Base-by-base conservation (phyloP, 192 early-diverging fungal genomes). In the Phycomyces blakesleeanus region DNA sequence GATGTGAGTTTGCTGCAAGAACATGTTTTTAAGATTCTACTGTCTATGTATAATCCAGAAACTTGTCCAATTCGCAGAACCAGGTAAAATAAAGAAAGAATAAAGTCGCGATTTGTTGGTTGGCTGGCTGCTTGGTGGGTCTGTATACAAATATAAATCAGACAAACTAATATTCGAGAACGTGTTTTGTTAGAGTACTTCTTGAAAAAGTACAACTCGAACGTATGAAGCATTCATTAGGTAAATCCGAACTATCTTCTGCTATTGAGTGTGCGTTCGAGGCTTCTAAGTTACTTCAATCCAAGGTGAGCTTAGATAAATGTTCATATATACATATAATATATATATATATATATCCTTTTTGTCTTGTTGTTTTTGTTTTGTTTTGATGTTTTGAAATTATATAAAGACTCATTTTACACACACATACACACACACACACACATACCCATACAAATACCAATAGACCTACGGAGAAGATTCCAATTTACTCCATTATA, bases 41-140 rank as follows among this genome's bases (percentile, higher is more conserved):
- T 81, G 26, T 42, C 55, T 5, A 18, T 53, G 1, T 81, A 79
- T 57, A 47, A 55, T 1, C 42, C 24, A 5, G 18, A 39, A 16
- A 11, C 18, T 8, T 70, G 74, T 64, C 79, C 79, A 0, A 74
- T 81, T 55, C 63, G 71, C 39, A 54, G 77, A 40, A 66, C 80
- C 18, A 66, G 78, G 70, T 64, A 57, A 41, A 61, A 74, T 11
- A 21, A n/a, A n/a, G n/a, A n/a, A n/a, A n/a, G n/a, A n/a, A n/a
- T n/a, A n/a, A n/a, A n/a, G n/a, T n/a, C n/a, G n/a, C n/a, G n/a
- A n/a, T n/a, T n/a, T n/a, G n/a, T n/a, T n/a, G n/a, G n/a, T n/a
- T n/a, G n/a, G n/a, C n/a, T n/a, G n/a, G n/a, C n/a, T n/a, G n/a
- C n/a, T n/a, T n/a, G n/a, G n/a, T n/a, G n/a, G n/a, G n/a, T n/a